A percentile compares a stretch with the other conserved stretches of the same genome.
Evolutionary conservation across 2,329 filamentous ascomycete species (phyloP).

Genomic region (Ophiognomonia clavigignenti-juglandacearum): DNA sequence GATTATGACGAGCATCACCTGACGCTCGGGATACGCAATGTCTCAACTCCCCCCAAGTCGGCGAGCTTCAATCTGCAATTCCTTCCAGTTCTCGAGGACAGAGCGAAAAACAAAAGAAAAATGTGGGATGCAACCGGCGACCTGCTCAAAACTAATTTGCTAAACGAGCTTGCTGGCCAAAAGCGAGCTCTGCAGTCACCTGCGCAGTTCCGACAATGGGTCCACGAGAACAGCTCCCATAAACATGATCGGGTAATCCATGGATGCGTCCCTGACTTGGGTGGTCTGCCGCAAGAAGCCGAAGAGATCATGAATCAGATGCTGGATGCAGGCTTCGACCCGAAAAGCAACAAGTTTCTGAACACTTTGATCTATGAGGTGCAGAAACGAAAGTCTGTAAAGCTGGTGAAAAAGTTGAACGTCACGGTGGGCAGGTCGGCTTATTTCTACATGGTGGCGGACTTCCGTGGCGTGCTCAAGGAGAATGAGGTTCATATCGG

Average conservation of each 20-base stretch:
- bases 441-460: conserved; percentile 61
- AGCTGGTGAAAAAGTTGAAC: conserved; percentile 51
- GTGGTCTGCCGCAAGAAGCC: conserved; percentile 42
- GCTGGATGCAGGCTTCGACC: conserved; percentile 57
- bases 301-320: conserved; percentile 51
- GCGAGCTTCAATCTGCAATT: conserved; percentile 63
- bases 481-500: conserved; percentile 64
- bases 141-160: conserved; percentile 45
- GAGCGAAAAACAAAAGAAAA: conserved; percentile 37
- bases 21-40: conserved; percentile 59
- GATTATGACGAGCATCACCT: conserved; percentile 44
- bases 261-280: conserved; percentile 38
- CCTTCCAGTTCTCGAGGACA: conserved; percentile 61
- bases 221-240: conserved; percentile 34
- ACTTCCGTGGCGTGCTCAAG: conserved; percentile 55
- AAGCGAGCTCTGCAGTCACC: conserved; percentile 46
- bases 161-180: conserved; percentile 47
- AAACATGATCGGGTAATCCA: conserved; percentile 33
- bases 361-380: conserved; percentile 41
- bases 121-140: conserved; percentile 46
- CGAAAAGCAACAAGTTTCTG: conserved; percentile 41
- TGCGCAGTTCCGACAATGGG: conserved; percentile 47
- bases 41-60: conserved; percentile 36
- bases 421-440: conserved; percentile 58
- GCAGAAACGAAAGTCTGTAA: conserved; percentile 47